Evolutionary conservation across 139 green algal genomes (phyloP), one percentile per base, ranked within the genome.

Genomic region (Chlamydomonas incerta): DNA sequence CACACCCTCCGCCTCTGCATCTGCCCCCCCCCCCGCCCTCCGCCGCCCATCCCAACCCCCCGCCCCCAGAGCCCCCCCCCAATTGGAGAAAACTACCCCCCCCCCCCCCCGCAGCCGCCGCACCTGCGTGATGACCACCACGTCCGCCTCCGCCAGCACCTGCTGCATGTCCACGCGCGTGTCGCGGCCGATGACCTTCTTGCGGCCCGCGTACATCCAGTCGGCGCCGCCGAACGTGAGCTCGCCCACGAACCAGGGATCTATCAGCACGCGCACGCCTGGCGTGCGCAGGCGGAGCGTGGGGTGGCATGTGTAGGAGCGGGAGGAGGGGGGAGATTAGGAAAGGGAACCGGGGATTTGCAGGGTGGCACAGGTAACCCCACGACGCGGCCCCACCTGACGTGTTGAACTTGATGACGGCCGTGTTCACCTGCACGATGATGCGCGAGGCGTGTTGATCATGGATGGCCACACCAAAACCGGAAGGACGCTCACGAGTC

Each of bases 201-300:
- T 98, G 72, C 88, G 90, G 20, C 95, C 94, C 5, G 60, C 76
- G 83, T 95, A 97, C 0, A 96, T 52, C 89, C 93, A 96, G 18
- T 90, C 88, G 62, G 94, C 86, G 41, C 93, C 89, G 20, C 83
- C 89, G 89, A 98, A 98, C 0, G 87, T 88, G 5, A 98, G 90
- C 60, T 95, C 93, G 8, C 90, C 94, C 57, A 95, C 91, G 28
- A 98, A 90, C 96, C 96, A 98, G 13, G 96, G 96, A 85, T 98
- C 96, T 18, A 97, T 92, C 63, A 98, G 88, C 23, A 98, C 80
- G 2, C 83, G 94, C 24, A 94, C 87, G 28, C 92, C 94, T 95
- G 91, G 24, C 8, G 60, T 15, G 8, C 20, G 60, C 17, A 18
- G 57, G 35, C 24, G 1, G 69, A 8, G 35, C 37, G 35, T 15